These are phyloP conservation scores for Dictyostelium discoideum DNA, from an alignment of 78 protist species.

Conservation along the genomic window dicty_2.7 NC_007088.5:1553001-1553500, in stretches of 20 bases:
- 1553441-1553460: not conserved
- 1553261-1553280: not conserved
- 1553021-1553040: not conserved
- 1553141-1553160: no score
- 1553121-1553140: not conserved
- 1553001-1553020: not conserved
- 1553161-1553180: no score
- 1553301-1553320: not conserved
- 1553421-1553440: no score
- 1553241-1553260: not conserved
- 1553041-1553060: not conserved
- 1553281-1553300: not conserved
- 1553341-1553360: not conserved
- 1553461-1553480: not conserved
- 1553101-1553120: not conserved
- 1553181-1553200: not conserved
- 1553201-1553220: not conserved
- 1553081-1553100: not conserved
- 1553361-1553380: conserved; percentile 25
- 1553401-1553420: not conserved
- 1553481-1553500: not conserved
- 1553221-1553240: not conserved
- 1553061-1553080: not conserved
- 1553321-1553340: not conserved
- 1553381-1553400: not conserved